Conservation (phyloP, 2,329 filamentous ascomycete species). For the Thermoascus crustaceus region DNA sequence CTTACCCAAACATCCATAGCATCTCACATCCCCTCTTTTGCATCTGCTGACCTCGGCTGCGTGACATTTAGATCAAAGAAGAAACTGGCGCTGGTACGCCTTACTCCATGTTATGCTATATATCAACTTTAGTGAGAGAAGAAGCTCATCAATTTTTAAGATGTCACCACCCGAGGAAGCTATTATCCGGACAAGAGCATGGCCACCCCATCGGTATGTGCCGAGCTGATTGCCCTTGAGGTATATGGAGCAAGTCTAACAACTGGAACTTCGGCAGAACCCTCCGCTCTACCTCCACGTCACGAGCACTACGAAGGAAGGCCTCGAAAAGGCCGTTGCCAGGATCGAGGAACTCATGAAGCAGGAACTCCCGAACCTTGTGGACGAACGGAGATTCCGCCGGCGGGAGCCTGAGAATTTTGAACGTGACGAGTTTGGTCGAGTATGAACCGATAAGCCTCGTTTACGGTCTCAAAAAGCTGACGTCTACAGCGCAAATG, state of each 20-base stretch:
- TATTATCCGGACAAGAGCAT: slow-evolving; percentile 98
- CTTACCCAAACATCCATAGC: slow-evolving; percentile 62
- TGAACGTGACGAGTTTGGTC: slow-evolving; percentile 83
- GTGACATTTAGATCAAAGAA: slow-evolving; percentile 97
- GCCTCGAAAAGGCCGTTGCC: slow-evolving; percentile 77
- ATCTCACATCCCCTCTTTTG: slow-evolving; percentile 56
- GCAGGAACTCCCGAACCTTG: slow-evolving; percentile 87
- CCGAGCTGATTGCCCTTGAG: not conserved
- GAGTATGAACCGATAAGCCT: slow-evolving; percentile 46
- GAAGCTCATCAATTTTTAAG: slow-evolving; percentile 63
- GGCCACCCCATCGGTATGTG: slow-evolving; percentile 80
- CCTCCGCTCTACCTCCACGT: slow-evolving; percentile 92
- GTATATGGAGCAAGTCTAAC: too few relatives aligned
- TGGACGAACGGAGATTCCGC: slow-evolving; percentile 88
- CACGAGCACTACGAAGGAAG: slow-evolving; percentile 83
- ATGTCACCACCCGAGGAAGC: slow-evolving; percentile 95
- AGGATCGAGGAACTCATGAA: slow-evolving; percentile 95
- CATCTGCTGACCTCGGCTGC: slow-evolving; percentile 87
- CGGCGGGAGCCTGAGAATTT: slow-evolving; percentile 68
- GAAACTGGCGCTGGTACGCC: slow-evolving; percentile 99
- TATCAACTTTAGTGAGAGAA: slow-evolving; percentile 42
- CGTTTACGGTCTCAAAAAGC: slow-evolving; percentile 12
- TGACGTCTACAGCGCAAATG: slow-evolving; percentile 71
- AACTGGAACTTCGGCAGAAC: slow-evolving; percentile 48
- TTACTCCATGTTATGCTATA: slow-evolving; percentile 36